Percentiles rank a stretch among this genome's conserved stretches.
phyloP scores from a whole-genome alignment of 768 basidiomycete genomes.

The Agaricus subrufescens region DNA sequence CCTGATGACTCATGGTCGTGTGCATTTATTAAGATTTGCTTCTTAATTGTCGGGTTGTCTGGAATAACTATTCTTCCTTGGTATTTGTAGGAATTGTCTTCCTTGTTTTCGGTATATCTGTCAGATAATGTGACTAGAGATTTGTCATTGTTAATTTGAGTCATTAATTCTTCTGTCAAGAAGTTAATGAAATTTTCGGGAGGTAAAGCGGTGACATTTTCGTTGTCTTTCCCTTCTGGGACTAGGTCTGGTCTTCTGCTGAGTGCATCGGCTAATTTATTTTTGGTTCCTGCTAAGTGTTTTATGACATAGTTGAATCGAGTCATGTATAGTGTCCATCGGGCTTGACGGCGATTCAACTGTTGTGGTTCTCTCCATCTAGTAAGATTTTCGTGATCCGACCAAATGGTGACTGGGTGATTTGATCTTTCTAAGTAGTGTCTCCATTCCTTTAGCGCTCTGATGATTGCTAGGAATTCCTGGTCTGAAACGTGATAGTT shows the following conservation, averaged over 20 bases:
- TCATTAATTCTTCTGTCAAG: no score
- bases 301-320: no score
- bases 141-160: no score
- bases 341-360: neutral
- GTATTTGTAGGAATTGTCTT: no score
- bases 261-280: no score
- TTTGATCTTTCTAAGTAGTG: neutral
- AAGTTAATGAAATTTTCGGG: no score
- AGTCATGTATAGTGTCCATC: neutral
- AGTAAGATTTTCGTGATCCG: neutral
- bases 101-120: no score
- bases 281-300: neutral
- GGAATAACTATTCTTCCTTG: conserved; percentile 5
- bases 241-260: no score
- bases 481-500: neutral
- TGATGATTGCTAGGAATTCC: neutral
- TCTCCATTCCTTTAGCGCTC: neutral
- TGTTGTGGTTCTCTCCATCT: neutral
- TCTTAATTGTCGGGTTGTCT: neutral
- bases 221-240: no score
- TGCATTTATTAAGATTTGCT: neutral
- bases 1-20: conserved; percentile 10
- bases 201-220: no score
- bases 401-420: no score
- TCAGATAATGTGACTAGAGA: no score